Conservation (phyloP, 257 asterid species). For the Ballota nigra region DNA sequence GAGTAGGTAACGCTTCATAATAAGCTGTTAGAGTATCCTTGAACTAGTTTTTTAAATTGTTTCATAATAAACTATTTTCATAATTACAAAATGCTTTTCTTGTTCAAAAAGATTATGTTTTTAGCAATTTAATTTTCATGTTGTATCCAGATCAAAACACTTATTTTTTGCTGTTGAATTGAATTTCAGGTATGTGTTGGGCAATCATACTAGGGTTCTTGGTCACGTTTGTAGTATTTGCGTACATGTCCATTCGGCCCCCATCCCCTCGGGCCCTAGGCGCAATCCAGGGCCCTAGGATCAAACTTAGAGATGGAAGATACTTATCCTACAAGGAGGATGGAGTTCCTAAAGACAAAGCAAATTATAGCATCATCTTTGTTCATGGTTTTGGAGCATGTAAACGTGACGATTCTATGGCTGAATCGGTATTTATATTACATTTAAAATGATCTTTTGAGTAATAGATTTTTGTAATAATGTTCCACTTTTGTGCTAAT, state of each 20-base stretch:
- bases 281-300: constrained; percentile 56
- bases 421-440: constrained; percentile 54
- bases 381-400: constrained; percentile 64
- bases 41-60: too few relatives aligned
- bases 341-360: constrained; percentile 65
- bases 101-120: too few relatives aligned
- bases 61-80: too few relatives aligned
- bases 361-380: constrained; percentile 52
- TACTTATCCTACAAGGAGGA: constrained; percentile 66
- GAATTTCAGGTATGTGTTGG: constrained; percentile 54
- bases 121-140: background rate
- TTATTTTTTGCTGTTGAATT: too few relatives aligned
- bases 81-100: too few relatives aligned
- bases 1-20: too few relatives aligned
- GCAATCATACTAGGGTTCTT: constrained; percentile 38
- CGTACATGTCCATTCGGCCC: constrained; percentile 46
- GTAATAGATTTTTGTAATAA: background rate
- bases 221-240: constrained; percentile 52
- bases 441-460: background rate
- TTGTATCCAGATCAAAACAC: too few relatives aligned
- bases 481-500: background rate
- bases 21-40: too few relatives aligned
- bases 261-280: constrained; percentile 50
- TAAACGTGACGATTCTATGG: constrained; percentile 49
- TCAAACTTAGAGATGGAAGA: constrained; percentile 74